Conservation (phyloP, 164 flowering plant genomes). For the Vitis amurensis region DNA sequence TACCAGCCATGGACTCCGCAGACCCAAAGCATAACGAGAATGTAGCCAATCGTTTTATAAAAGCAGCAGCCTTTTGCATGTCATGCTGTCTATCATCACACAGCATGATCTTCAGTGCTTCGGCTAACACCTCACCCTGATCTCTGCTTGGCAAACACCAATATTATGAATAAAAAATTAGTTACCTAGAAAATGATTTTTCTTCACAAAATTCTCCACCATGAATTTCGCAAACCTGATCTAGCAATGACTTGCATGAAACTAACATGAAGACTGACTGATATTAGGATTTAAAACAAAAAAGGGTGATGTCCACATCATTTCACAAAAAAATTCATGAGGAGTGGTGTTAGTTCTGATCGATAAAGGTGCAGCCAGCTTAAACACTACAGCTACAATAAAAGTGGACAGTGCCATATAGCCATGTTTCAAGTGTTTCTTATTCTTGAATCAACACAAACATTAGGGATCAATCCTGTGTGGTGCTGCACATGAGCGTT, state of each 20-base stretch:
- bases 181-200: neutral
- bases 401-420: neutral
- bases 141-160: conserved; percentile 44
- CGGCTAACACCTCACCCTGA: conserved; percentile 83
- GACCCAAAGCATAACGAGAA: conserved; percentile 75
- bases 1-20: conserved; percentile 94
- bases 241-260: too few species aligned
- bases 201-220: too few species aligned
- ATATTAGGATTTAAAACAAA: too few species aligned
- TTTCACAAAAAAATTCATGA: too few species aligned
- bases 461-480: too few species aligned
- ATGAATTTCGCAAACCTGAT: too few species aligned
- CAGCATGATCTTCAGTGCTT: conserved; percentile 85
- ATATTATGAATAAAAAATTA: neutral
- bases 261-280: too few species aligned
- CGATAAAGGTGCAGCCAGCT: neutral
- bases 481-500: too few species aligned
- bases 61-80: conserved; percentile 97
- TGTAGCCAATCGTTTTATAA: conserved; percentile 87
- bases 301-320: too few species aligned
- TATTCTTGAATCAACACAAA: too few species aligned
- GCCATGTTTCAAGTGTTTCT: neutral
- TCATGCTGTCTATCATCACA: conserved; percentile 96
- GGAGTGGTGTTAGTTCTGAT: too few species aligned
- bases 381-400: neutral